Evolutionary conservation across 2,329 filamentous ascomycete genomes (phyloP), one percentile per base, ranked within the genome.

Genomic region (Microcyclosporella mali): DNA sequence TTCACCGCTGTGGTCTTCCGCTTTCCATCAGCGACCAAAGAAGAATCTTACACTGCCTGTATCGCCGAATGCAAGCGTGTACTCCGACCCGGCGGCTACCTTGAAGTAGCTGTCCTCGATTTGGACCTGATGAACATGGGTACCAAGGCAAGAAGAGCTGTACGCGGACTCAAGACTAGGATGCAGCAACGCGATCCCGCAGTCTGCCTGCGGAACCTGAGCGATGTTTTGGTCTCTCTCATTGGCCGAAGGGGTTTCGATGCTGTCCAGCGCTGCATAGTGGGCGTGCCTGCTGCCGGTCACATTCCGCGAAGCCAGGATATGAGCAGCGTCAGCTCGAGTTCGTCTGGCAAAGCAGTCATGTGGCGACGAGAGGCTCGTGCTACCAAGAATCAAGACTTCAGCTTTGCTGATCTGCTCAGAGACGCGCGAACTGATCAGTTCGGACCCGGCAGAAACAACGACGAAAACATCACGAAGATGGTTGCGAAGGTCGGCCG

Each of bases 401-500:
- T 53, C 44, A 58, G 43, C 40, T 57, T 64, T 33, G 46, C 55
- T 2, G 53, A 57, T 15, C 47, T 63, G 9, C 43, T 63, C 8
- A 70, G 66, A 45, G 69, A 78, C 31, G 70, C 77, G 40, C 69
- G 74, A 15, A 78, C 72, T 50, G 49, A 52, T 55, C 6, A 56
- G 52, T 30, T 63, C 33, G 49, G 46, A 16, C 41, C 51, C n/a
- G 46, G 45, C 31, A 62, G 63, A n/a, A 62, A 61, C 16, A 67
- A 84, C 16, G 88, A 95, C 53, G 86, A 88, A 59, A 83, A 81
- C 52, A 95, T 97, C 59, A 87, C 88, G 11, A 89, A 87, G 59
- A 94, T 94, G 74, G 88, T 97, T 16, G 84, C 88, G 12, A 84
- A 82, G 50, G 90, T 97, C 9, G 90, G 88, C 2, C 78, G 92